Evolutionary conservation across 768 basidiomycete genomes (phyloP).

Genomic region (Botryobasidium botryosum): DNA sequence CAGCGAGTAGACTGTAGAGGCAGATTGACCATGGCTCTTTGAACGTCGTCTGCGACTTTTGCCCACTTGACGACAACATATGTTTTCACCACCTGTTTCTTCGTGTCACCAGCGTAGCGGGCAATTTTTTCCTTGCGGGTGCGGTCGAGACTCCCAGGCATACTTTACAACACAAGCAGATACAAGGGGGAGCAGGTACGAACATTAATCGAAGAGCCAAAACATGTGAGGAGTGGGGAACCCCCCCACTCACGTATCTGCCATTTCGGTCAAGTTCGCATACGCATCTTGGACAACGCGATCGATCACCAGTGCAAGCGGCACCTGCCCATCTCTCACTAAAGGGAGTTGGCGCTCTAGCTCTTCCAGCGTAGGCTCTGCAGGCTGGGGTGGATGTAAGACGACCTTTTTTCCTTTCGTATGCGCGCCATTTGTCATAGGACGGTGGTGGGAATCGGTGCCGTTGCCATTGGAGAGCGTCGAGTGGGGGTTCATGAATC

Average conservation of each 20-base stretch:
- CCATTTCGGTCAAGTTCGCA: slow-evolving; percentile 63
- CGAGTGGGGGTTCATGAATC: too few relatives aligned
- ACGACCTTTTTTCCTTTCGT: too few relatives aligned
- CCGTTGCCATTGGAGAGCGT: too few relatives aligned
- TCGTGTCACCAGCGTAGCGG: slow-evolving; percentile 80
- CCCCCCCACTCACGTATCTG: slow-evolving; percentile 53
- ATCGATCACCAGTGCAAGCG: slow-evolving; percentile 55
- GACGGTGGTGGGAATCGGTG: too few relatives aligned
- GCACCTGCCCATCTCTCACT: slow-evolving; percentile 54
- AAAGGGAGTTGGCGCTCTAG: slow-evolving; percentile 59
- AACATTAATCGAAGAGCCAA: background rate
- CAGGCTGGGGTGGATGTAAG: too few relatives aligned
- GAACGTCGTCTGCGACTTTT: slow-evolving; percentile 63
- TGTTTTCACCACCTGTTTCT: slow-evolving; percentile 79
- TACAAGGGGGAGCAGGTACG: background rate
- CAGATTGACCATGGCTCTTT: slow-evolving; percentile 56
- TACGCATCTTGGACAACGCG: slow-evolving; percentile 66
- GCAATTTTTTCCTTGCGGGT: slow-evolving; percentile 68
- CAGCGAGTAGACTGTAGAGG: too few relatives aligned
- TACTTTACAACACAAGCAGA: slow-evolving; percentile 22
- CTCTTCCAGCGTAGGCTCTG: slow-evolving; percentile 30
- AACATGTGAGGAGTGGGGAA: background rate
- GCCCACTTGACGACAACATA: slow-evolving; percentile 82
- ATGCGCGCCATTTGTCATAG: too few relatives aligned
- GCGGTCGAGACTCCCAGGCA: slow-evolving; percentile 69